A percentile compares a stretch with the other conserved stretches of the same genome.
Evolutionary conservation across 768 basidiomycete genomes (phyloP).

Genomic region (Leccinum arenicola): DNA sequence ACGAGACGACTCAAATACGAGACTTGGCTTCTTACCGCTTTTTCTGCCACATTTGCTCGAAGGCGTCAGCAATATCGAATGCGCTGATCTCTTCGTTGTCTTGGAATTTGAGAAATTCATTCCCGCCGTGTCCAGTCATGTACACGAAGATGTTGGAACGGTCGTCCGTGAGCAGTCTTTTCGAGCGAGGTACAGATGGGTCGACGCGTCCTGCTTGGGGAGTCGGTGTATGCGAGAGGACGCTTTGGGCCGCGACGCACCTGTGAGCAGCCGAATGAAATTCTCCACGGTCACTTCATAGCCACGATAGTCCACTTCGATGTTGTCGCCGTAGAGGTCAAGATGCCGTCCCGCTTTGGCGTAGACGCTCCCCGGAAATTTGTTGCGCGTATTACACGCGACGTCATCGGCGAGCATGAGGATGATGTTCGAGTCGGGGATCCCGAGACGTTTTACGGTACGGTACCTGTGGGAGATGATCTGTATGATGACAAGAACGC

Average conservation of each 20-base stretch:
- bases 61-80: constrained; percentile 95
- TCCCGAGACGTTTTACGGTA: constrained; percentile 95
- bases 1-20: background rate
- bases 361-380: constrained; percentile 89
- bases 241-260: constrained; percentile 40
- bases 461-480: constrained; percentile 67
- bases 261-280: constrained; percentile 88
- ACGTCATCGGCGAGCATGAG: constrained; percentile 98
- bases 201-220: constrained; percentile 71
- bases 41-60: constrained; percentile 99
- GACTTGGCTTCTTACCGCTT: constrained; percentile 54
- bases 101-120: constrained; percentile 98
- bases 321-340: constrained; percentile 93
- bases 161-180: constrained; percentile 88
- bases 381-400: constrained; percentile 90
- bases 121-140: constrained; percentile 98
- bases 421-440: constrained; percentile 98
- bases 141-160: constrained; percentile 94
- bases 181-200: constrained; percentile 82
- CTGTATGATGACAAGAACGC: background rate
- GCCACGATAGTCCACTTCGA: constrained; percentile 97
- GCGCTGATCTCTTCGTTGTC: constrained; percentile 98
- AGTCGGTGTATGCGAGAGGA: background rate
- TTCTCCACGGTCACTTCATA: constrained; percentile 99
- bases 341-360: constrained; percentile 78